A percentile compares a stretch with the other conserved stretches of the same genome.
Conservation (phyloP, 2,329 filamentous ascomycete species). For the Exophiala alcalophila region DNA sequence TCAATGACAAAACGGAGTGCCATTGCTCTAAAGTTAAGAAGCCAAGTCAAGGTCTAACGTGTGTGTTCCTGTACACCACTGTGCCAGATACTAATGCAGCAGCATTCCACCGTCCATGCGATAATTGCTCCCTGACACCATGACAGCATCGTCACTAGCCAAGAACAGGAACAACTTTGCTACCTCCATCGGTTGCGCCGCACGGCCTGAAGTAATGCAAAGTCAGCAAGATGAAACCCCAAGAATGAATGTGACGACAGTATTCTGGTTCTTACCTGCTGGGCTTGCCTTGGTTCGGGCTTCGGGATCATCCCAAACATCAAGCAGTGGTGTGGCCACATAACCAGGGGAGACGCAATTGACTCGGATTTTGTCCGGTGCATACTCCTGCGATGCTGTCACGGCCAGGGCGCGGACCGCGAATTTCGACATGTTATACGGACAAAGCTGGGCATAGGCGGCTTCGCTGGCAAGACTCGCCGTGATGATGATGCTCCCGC, state of each 20-base stretch:
- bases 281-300: constrained; percentile 12
- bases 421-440: constrained; percentile 45
- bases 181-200: constrained; percentile 55
- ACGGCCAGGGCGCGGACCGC: constrained; percentile 46
- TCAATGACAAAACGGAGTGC: too few species aligned
- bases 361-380: constrained; percentile 35
- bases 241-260: too few species aligned
- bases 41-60: too few species aligned
- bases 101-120: constrained; percentile 18
- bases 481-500: constrained; percentile 42
- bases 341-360: constrained; percentile 52
- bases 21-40: too few species aligned
- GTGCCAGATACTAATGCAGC: constrained; percentile 12
- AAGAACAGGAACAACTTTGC: constrained; percentile 68
- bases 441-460: constrained; percentile 37
- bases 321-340: constrained; percentile 29
- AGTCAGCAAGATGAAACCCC: constrained; percentile 39
- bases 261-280: constrained; percentile 37
- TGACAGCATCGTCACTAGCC: constrained; percentile 59
- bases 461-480: constrained; percentile 39
- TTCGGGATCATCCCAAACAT: constrained; percentile 5
- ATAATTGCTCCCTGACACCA: constrained; percentile 19
- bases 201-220: constrained; percentile 40
- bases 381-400: constrained; percentile 36
- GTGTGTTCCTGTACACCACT: too few species aligned